phyloP scores from a whole-genome alignment of 2,329 filamentous ascomycete genomes.

The Colletotrichum brevisporum region DNA sequence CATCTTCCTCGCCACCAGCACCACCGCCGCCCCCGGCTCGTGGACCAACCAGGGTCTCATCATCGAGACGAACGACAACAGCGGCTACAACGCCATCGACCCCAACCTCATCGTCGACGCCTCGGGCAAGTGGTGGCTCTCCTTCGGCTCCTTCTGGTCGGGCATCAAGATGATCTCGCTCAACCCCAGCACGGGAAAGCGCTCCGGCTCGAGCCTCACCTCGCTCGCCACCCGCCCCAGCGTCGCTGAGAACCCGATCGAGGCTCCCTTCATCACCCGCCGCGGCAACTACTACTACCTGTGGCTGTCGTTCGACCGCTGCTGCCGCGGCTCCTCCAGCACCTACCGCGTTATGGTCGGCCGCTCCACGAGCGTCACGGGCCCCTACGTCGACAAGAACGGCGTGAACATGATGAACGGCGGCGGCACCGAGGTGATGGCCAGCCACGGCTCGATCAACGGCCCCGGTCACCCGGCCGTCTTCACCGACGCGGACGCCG shows the following conservation, averaged over 20 bases:
- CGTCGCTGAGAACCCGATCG: conserved; percentile 44
- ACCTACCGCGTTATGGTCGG: conserved; percentile 52
- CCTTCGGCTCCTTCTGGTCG: conserved; percentile 51
- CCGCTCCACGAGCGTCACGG: conserved; percentile 47
- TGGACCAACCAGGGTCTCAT: conserved; percentile 49
- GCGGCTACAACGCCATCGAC: conserved; percentile 50
- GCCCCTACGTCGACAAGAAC: conserved; percentile 47
- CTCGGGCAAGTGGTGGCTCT: conserved; percentile 49
- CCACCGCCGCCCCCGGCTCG: conserved; percentile 47
- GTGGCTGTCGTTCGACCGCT: conserved; percentile 51
- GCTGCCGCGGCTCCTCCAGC: conserved; percentile 48
- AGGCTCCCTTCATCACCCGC: conserved; percentile 49
- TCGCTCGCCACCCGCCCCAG: conserved; percentile 47
- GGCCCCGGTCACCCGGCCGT: conserved; percentile 50
- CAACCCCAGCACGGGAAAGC: conserved; percentile 46
- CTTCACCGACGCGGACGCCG: conserved; percentile 49
- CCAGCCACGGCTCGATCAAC: conserved; percentile 47
- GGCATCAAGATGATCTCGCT: conserved; percentile 49
- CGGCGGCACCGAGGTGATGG: conserved; percentile 49
- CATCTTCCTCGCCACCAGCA: conserved; percentile 50
- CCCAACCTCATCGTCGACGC: conserved; percentile 48
- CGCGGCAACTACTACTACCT: conserved; percentile 50
- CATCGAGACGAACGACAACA: conserved; percentile 43
- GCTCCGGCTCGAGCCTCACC: conserved; percentile 41
- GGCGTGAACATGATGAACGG: conserved; percentile 47